Conservation (phyloP, 768 basidiomycete genomes). For the Leucosporidium creatinivorum region DNA sequence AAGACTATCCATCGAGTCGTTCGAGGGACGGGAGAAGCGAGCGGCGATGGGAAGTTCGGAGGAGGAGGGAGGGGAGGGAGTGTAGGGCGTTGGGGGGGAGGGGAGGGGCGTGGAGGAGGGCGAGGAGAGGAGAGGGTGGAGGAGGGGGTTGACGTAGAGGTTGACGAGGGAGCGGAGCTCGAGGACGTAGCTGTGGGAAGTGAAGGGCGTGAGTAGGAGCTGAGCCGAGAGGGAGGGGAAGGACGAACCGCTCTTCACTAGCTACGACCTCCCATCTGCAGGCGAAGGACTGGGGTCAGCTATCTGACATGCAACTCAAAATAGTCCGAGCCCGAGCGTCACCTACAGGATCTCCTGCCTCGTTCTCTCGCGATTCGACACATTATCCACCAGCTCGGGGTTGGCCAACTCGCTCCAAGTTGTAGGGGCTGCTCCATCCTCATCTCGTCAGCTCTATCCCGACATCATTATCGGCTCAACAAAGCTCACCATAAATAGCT, state of each 20-base stretch:
- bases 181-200: conserved; percentile 32
- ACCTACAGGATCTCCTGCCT: conserved; percentile 38
- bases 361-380: conserved; percentile 37
- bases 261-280: conserved; percentile 37
- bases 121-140: conserved; percentile 29
- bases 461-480: not conserved
- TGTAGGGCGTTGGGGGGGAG: not conserved
- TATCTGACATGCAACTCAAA: too few relatives aligned
- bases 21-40: conserved; percentile 18
- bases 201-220: not conserved
- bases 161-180: conserved; percentile 34
- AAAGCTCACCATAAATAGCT: not conserved
- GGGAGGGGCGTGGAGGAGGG: not conserved
- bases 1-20: not conserved
- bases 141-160: conserved; percentile 34
- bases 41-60: conserved; percentile 26
- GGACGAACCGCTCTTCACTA: conserved; percentile 36
- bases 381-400: conserved; percentile 37
- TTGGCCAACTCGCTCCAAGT: conserved; percentile 40
- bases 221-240: not conserved
- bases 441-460: not conserved
- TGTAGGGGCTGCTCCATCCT: conserved; percentile 8
- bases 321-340: too few relatives aligned
- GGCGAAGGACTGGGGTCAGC: too few relatives aligned
- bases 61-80: not conserved